Conservation (phyloP, 163 green algal genomes). For the Scenedesmus sp. region DNA sequence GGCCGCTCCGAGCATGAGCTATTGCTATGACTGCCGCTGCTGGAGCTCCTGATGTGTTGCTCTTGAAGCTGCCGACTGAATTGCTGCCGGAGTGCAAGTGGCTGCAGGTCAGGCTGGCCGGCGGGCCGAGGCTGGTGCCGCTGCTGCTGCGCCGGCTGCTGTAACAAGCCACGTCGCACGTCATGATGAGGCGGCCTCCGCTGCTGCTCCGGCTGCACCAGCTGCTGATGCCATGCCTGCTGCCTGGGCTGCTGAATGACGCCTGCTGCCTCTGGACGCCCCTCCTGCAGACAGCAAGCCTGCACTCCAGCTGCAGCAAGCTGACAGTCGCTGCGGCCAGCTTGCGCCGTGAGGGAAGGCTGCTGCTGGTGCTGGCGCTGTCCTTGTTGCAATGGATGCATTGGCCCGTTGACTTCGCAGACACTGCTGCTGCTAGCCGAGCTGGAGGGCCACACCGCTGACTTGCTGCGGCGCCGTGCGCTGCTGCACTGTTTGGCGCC, state of each 20-base stretch:
- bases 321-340: neutral
- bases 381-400: neutral
- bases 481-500: neutral
- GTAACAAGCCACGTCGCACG: no score
- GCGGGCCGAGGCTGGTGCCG: neutral
- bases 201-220: neutral
- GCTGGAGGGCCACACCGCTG: neutral
- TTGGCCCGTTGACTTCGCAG: neutral
- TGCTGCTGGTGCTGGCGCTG: neutral
- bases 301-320: neutral
- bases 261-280: neutral
- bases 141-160: neutral
- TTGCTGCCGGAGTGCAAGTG: neutral
- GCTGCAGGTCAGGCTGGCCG: neutral
- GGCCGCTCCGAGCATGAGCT: neutral
- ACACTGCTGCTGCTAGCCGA: neutral
- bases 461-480: neutral
- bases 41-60: neutral
- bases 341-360: neutral
- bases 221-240: slow-evolving; percentile 7
- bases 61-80: neutral
- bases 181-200: neutral
- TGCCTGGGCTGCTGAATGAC: neutral
- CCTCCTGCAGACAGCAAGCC: neutral
- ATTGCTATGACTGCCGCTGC: neutral